Conservation (phyloP, 106 monocot species). For the Cymbidium sinense region DNA sequence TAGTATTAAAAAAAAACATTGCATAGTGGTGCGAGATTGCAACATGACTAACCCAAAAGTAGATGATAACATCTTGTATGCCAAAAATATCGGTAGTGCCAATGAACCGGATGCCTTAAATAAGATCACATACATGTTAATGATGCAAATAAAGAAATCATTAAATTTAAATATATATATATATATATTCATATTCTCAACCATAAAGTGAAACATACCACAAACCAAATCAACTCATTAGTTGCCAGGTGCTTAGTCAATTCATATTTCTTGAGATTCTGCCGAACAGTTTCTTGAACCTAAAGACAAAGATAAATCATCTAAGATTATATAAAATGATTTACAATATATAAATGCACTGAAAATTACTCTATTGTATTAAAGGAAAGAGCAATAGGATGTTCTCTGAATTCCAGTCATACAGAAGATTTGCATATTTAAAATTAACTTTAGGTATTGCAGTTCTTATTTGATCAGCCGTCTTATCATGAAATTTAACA, state of each 20-base stretch:
- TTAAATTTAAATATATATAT: not conserved
- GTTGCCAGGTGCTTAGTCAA: constrained; percentile 43
- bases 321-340: too few relatives aligned
- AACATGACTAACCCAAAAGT: constrained; percentile 33
- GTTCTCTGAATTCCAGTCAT: too few relatives aligned
- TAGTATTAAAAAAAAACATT: not conserved
- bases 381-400: too few relatives aligned
- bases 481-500: too few relatives aligned
- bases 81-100: constrained; percentile 44
- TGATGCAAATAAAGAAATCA: too few relatives aligned
- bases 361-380: too few relatives aligned
- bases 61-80: constrained; percentile 23
- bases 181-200: not conserved
- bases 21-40: too few relatives aligned
- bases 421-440: too few relatives aligned
- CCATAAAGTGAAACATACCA: constrained; percentile 27
- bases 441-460: too few relatives aligned
- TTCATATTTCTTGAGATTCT: constrained; percentile 47
- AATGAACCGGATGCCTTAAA: constrained; percentile 59
- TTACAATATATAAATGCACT: too few relatives aligned
- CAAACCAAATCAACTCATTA: constrained; percentile 56
- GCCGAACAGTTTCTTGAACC: constrained; percentile 36
- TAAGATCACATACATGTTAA: too few relatives aligned
- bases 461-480: too few relatives aligned
- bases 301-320: constrained; percentile 15